These are phyloP conservation scores for Chalciporus piperatus DNA, from an alignment of 768 basidiomycete species.

Conservation along the genomic window DNA sequence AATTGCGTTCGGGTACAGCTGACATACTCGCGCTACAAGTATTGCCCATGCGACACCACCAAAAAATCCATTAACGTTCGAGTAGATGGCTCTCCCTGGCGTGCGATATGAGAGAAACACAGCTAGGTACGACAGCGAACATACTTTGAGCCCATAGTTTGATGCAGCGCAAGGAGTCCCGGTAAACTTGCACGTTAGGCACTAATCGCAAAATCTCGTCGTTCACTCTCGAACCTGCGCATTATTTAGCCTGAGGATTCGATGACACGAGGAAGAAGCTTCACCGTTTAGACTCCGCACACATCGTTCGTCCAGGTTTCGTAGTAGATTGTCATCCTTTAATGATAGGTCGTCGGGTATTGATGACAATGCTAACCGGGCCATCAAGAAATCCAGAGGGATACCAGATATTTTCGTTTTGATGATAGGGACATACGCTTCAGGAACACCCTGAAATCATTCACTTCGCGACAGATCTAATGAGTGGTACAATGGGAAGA, in stretches of 20 bases:
- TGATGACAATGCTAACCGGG: constrained; percentile 77
- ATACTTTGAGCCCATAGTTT: constrained; percentile 96
- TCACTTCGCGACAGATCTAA: constrained; percentile 3
- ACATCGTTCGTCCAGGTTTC: constrained; percentile 91
- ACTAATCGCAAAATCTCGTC: constrained; percentile 95
- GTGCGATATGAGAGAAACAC: constrained; percentile 4
- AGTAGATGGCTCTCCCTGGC: constrained; percentile 91
- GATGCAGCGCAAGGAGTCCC: constrained; percentile 92
- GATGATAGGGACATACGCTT: constrained; percentile 95
- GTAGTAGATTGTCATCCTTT: constrained; percentile 85
- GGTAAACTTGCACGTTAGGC: constrained; percentile 90
- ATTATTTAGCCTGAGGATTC: constrained; percentile 10
- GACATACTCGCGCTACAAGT: constrained; percentile 98
- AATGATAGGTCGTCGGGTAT: constrained; percentile 92
- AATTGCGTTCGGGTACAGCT: constrained; percentile 92
- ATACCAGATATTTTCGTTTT: constrained; percentile 89
- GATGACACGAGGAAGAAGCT: constrained; percentile 5
- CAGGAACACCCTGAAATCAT: constrained; percentile 78
- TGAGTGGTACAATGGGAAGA: constrained; percentile 14
- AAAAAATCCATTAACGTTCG: constrained; percentile 95
- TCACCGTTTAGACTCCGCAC: constrained; percentile 91
- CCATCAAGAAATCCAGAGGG: constrained; percentile 92
- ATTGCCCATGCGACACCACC: constrained; percentile 99
- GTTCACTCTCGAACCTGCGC: constrained; percentile 85
- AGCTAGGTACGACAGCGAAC: constrained; percentile 28